phyloP scores from a whole-genome alignment of 441 rosid species.

The Bruguiera hainesii region DNA sequence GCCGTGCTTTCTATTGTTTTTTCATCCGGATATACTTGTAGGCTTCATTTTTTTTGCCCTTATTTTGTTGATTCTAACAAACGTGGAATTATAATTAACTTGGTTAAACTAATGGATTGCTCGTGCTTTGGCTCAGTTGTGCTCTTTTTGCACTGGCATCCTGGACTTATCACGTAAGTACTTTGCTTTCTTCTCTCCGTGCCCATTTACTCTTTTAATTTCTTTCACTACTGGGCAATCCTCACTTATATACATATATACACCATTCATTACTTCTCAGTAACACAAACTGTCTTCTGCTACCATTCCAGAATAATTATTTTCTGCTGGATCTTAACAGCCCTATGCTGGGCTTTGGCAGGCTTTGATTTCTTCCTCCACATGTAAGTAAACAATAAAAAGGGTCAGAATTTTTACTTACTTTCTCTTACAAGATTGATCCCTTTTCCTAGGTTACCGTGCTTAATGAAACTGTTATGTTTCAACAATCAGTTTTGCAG shows the following conservation, averaged over 20 bases:
- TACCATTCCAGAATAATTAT: constrained; percentile 43
- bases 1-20: background rate
- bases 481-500: constrained; percentile 40
- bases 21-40: background rate
- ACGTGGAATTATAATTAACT: background rate
- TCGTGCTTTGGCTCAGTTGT: constrained; percentile 35
- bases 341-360: constrained; percentile 51
- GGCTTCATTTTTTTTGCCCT: background rate
- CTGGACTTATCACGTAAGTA: constrained; percentile 55
- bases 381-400: constrained; percentile 35
- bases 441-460: background rate
- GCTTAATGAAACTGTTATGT: background rate
- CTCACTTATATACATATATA: no score
- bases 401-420: background rate
- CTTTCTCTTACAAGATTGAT: background rate
- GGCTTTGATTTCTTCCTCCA: constrained; percentile 63
- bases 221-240: no score
- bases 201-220: background rate
- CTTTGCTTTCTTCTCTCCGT: background rate
- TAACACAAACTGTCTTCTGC: background rate
- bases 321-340: constrained; percentile 62
- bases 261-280: no score
- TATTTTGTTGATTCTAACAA: constrained; percentile 7
- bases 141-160: constrained; percentile 57
- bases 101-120: constrained; percentile 22